Conservation (phyloP, 352 stramenopile genomes). For the Phytophthora nicotianae region DNA sequence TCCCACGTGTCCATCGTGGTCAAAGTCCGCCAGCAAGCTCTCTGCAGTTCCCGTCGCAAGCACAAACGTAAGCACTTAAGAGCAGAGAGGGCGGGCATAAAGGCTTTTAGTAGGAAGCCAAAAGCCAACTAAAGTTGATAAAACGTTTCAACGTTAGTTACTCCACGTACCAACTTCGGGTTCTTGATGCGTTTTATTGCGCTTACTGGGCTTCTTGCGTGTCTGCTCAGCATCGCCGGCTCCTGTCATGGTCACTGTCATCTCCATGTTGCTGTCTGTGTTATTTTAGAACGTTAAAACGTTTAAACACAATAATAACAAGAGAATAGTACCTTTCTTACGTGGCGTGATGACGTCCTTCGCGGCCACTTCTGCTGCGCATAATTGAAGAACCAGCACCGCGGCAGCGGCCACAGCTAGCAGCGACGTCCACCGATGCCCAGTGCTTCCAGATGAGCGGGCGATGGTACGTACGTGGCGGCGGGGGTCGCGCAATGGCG, state of each 20-base stretch:
- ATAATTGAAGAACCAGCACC: slow-evolving; percentile 17
- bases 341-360: slow-evolving; percentile 30
- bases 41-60: slow-evolving; percentile 49
- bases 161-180: slow-evolving; percentile 43
- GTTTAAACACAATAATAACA: slow-evolving; percentile 18
- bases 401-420: neutral
- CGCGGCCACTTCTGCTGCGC: slow-evolving; percentile 2
- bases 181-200: slow-evolving; percentile 35
- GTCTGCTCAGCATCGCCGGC: neutral
- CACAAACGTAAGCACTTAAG: slow-evolving; percentile 42
- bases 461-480: neutral
- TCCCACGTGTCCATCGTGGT: slow-evolving; percentile 78
- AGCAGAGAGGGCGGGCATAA: neutral
- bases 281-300: slow-evolving; percentile 3
- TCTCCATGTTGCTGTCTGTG: slow-evolving; percentile 19
- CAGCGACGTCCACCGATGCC: neutral
- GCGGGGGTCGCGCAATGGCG: slow-evolving; percentile 1
- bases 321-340: slow-evolving; percentile 13
- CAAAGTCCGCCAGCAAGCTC: slow-evolving; percentile 79
- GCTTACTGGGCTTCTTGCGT: slow-evolving; percentile 27
- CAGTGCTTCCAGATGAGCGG: neutral
- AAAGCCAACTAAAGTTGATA: slow-evolving; percentile 8
- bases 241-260: slow-evolving; percentile 23
- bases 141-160: slow-evolving; percentile 6
- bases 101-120: slow-evolving; percentile 18